phyloP scores from a whole-genome alignment of 2,329 filamentous ascomycete genomes.

The Venturia carpophila region DNA sequence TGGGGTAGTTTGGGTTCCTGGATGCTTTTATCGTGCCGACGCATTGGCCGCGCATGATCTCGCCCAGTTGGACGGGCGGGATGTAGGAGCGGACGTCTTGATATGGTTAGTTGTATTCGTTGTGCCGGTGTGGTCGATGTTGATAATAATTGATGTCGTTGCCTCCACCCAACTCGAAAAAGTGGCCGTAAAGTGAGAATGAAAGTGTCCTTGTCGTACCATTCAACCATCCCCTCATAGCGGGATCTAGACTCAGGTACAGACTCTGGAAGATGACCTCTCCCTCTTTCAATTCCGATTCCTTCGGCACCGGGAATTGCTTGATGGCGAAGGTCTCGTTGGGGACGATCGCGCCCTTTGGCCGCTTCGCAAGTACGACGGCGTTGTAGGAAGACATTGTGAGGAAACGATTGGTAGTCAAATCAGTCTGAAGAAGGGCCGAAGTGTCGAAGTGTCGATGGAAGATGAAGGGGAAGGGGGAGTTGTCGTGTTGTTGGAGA shows the following conservation, averaged over 20 bases:
- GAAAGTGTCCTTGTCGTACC: slow-evolving; percentile 29
- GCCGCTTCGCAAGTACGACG: slow-evolving; percentile 57
- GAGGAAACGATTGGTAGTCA: background rate
- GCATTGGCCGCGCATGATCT: slow-evolving; percentile 57
- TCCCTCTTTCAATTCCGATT: slow-evolving; percentile 51
- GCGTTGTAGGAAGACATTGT: slow-evolving; percentile 34
- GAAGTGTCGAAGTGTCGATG: too few relatives aligned
- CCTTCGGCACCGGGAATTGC: slow-evolving; percentile 39
- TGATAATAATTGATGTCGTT: too few relatives aligned
- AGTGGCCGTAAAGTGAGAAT: background rate
- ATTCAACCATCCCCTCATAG: slow-evolving; percentile 68
- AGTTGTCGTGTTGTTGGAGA: background rate
- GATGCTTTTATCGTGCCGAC: slow-evolving; percentile 56
- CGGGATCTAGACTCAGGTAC: slow-evolving; percentile 64
- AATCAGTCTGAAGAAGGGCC: background rate
- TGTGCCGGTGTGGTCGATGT: too few relatives aligned
- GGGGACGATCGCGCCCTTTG: slow-evolving; percentile 52
- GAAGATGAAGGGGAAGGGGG: background rate
- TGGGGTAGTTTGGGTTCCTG: slow-evolving; percentile 46
- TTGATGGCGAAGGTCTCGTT: slow-evolving; percentile 56
- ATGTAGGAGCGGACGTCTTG: slow-evolving; percentile 49
- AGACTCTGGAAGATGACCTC: slow-evolving; percentile 53
- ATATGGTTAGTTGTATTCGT: slow-evolving; percentile 21
- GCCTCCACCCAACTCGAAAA: too few relatives aligned
- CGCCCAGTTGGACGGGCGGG: slow-evolving; percentile 59